A percentile compares a stretch with the other conserved stretches of the same genome.
These are phyloP conservation scores for Ophiobolus disseminans DNA, from an alignment of 2,329 filamentous ascomycete species.

Conservation along the genomic window DNA sequence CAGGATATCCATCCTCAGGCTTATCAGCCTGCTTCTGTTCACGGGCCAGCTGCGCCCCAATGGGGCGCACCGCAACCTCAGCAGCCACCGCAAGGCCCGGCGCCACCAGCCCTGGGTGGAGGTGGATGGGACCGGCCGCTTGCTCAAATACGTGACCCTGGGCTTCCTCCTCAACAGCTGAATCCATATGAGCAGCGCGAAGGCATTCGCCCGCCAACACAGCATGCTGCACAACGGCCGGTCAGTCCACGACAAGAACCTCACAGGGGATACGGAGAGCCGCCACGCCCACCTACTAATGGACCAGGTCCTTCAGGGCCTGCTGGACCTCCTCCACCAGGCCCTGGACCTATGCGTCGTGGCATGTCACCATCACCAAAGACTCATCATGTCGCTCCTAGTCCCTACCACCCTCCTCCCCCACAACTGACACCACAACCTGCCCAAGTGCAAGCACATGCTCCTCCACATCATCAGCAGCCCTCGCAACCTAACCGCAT, in stretches of 20 bases:
- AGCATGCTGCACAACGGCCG: slow-evolving; percentile 70
- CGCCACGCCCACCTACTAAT: slow-evolving; percentile 60
- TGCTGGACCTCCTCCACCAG: slow-evolving; percentile 49
- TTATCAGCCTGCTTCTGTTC: slow-evolving; percentile 83
- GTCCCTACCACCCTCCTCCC: slow-evolving; percentile 56
- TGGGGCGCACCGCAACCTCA: slow-evolving; percentile 81
- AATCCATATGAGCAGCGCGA: slow-evolving; percentile 86
- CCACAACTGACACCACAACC: slow-evolving; percentile 60
- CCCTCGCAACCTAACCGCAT: slow-evolving; percentile 54
- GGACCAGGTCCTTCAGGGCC: slow-evolving; percentile 53
- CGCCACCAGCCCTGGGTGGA: slow-evolving; percentile 61
- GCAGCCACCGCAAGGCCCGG: slow-evolving; percentile 69
- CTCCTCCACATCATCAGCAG: slow-evolving; percentile 39
- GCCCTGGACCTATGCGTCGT: slow-evolving; percentile 54
- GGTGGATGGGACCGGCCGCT: slow-evolving; percentile 68
- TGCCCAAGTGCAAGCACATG: slow-evolving; percentile 55
- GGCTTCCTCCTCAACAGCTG: slow-evolving; percentile 71
- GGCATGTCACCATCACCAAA: slow-evolving; percentile 67
- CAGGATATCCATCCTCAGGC: slow-evolving; percentile 96
- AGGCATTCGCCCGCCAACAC: slow-evolving; percentile 70
- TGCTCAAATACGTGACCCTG: slow-evolving; percentile 74
- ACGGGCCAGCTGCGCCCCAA: slow-evolving; percentile 83
- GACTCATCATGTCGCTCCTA: slow-evolving; percentile 61
- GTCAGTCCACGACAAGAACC: slow-evolving; percentile 78
- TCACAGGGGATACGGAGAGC: slow-evolving; percentile 72